Percentiles rank a stretch among this genome's conserved stretches.
phyloP scores from a whole-genome alignment of 768 basidiomycete species.

The Amanita molliuscula region DNA sequence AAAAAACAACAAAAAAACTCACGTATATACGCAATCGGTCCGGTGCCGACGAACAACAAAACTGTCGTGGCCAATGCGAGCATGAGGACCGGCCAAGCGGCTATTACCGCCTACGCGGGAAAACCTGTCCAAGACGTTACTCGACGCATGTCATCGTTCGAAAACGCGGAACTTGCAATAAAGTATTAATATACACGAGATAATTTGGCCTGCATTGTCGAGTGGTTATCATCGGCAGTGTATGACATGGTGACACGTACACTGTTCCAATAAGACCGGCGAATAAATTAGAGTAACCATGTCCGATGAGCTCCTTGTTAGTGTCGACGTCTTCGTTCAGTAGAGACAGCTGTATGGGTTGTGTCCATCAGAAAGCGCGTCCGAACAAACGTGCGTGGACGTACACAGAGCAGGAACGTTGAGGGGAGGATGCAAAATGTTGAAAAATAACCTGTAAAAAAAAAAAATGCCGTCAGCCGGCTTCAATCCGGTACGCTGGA shows the following conservation, averaged over 20 bases:
- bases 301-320: slow-evolving; percentile 84
- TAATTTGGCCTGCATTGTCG: slow-evolving; percentile 63
- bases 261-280: slow-evolving; percentile 78
- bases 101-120: slow-evolving; percentile 90
- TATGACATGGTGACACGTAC: slow-evolving; percentile 26
- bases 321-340: slow-evolving; percentile 84
- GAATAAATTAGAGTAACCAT: slow-evolving; percentile 85
- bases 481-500: background rate
- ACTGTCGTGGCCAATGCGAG: slow-evolving; percentile 65
- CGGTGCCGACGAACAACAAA: slow-evolving; percentile 75
- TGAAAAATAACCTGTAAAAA: slow-evolving; percentile 71
- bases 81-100: slow-evolving; percentile 74
- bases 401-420: slow-evolving; percentile 84
- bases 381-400: slow-evolving; percentile 9
- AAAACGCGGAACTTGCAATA: slow-evolving; percentile 35
- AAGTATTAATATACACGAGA: slow-evolving; percentile 80
- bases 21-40: slow-evolving; percentile 90
- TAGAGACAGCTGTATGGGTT: slow-evolving; percentile 69
- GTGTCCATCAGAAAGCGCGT: too few relatives aligned
- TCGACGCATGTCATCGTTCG: background rate
- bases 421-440: slow-evolving; percentile 73
- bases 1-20: slow-evolving; percentile 19
- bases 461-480: slow-evolving; percentile 1
- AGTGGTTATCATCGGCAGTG: slow-evolving; percentile 1
- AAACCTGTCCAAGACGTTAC: slow-evolving; percentile 37